Conservation (phyloP, 129 eudicot genomes). For the Glebionis coronaria region DNA sequence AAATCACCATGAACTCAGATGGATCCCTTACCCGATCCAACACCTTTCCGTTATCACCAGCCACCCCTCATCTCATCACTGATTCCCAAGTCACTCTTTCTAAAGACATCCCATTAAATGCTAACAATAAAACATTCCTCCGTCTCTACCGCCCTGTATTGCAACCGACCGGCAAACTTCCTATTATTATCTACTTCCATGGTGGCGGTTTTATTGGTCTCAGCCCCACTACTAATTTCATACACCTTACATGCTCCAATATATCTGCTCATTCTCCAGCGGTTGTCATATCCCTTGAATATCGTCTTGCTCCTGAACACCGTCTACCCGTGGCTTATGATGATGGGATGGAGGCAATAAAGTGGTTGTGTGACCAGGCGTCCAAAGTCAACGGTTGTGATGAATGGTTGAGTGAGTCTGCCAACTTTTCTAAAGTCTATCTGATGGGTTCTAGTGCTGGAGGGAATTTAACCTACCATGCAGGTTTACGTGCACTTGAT, state of each 20-base stretch:
- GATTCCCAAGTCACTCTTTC: slow-evolving; percentile 41
- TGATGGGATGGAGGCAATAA: slow-evolving; percentile 44
- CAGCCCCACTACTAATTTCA: slow-evolving; percentile 22
- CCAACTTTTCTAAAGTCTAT: slow-evolving; percentile 35
- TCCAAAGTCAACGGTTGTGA: slow-evolving; percentile 12
- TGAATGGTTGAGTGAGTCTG: slow-evolving; percentile 34
- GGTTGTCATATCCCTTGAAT: slow-evolving; percentile 30
- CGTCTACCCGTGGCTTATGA: slow-evolving; percentile 8
- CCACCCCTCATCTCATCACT: slow-evolving; percentile 30
- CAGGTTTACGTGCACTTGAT: slow-evolving; percentile 32
- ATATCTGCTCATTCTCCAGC: slow-evolving; percentile 33
- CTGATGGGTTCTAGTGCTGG: slow-evolving; percentile 42
- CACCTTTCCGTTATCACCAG: slow-evolving; percentile 35
- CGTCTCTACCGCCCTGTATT: slow-evolving; percentile 67
- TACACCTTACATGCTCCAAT: slow-evolving; percentile 34
- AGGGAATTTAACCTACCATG: slow-evolving; percentile 35
- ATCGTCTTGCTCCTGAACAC: no score
- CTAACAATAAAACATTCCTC: slow-evolving; percentile 48
- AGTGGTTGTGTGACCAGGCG: slow-evolving; percentile 38
- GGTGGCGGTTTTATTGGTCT: slow-evolving; percentile 28
- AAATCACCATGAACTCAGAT: slow-evolving; percentile 62
- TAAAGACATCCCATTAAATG: slow-evolving; percentile 61
- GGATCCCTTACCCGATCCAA: slow-evolving; percentile 56
- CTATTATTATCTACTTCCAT: neutral
- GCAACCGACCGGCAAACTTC: slow-evolving; percentile 11